Conservation (phyloP, 2,329 filamentous ascomycete species). For the Tolypocladium cylindrosporum region DNA sequence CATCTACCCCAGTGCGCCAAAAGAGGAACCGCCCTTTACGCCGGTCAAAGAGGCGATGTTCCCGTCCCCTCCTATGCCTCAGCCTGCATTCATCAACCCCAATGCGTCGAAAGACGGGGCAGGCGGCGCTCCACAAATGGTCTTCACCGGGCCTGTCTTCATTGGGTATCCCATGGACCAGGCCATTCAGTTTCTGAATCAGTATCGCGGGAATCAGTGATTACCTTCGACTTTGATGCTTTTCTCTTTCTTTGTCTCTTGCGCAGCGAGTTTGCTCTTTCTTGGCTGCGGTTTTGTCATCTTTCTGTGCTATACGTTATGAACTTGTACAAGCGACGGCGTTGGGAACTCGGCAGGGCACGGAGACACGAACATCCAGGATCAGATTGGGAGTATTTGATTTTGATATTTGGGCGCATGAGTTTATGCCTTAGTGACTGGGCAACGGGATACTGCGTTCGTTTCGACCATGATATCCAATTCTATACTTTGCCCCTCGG, state of each 20-base stretch:
- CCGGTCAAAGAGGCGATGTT: slow-evolving; percentile 11
- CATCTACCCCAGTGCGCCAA: slow-evolving; percentile 32
- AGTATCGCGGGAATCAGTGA: slow-evolving; percentile 29
- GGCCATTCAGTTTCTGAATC: slow-evolving; percentile 64
- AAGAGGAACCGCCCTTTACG: slow-evolving; percentile 14
- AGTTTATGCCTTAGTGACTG: not conserved
- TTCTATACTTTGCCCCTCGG: not conserved
- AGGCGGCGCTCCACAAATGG: slow-evolving; percentile 50
- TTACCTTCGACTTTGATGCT: not conserved
- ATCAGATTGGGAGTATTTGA: not conserved
- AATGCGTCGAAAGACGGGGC: slow-evolving; percentile 19
- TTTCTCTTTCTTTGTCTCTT: not conserved
- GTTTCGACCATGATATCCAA: not conserved
- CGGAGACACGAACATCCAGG: not conserved
- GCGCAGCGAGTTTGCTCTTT: slow-evolving; percentile 3
- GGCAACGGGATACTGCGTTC: not conserved
- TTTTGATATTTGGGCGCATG: not conserved
- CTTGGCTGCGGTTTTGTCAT: not conserved
- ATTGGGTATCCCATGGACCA: slow-evolving; percentile 84
- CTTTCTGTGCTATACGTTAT: not conserved
- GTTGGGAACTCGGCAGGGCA: slow-evolving; percentile 10
- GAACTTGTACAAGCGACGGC: slow-evolving; percentile 18
- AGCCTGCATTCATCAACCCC: slow-evolving; percentile 45
- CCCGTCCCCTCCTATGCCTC: slow-evolving; percentile 13
- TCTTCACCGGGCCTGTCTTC: slow-evolving; percentile 90